Evolutionary conservation across 2,329 filamentous ascomycete species (phyloP).

Genomic region (Aspergillus neoniger): DNA sequence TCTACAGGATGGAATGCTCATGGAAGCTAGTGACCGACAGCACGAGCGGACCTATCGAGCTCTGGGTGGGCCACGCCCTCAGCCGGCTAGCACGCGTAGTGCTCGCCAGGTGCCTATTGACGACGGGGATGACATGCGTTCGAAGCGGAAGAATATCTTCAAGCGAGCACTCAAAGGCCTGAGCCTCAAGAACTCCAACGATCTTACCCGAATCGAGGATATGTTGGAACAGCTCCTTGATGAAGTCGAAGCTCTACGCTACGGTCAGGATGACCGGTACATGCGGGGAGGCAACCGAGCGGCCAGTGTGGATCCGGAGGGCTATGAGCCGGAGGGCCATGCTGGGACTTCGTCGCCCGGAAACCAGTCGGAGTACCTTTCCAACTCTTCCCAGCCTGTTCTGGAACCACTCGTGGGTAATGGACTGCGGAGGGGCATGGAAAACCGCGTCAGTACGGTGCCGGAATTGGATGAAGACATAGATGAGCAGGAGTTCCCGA

Average conservation of each 20-base stretch:
- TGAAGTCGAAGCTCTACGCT: conserved; percentile 84
- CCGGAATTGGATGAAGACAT: conserved; percentile 79
- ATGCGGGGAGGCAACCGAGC: conserved; percentile 31
- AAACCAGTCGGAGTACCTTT: conserved; percentile 74
- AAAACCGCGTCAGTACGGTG: conserved; percentile 87
- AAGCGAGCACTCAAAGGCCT: conserved; percentile 89
- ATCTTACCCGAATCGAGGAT: conserved; percentile 83
- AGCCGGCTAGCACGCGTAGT: conserved; percentile 68
- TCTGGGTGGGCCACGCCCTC: conserved; percentile 82
- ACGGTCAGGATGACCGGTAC: conserved; percentile 48
- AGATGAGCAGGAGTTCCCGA: conserved; percentile 50
- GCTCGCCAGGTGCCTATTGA: conserved; percentile 52
- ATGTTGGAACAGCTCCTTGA: conserved; percentile 90
- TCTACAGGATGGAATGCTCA: conserved; percentile 85
- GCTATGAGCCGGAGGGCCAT: conserved; percentile 82
- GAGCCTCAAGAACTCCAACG: conserved; percentile 81
- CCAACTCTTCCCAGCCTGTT: conserved; percentile 51
- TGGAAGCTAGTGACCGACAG: conserved; percentile 82
- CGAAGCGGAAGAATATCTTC: conserved; percentile 92
- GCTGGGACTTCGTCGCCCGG: conserved; percentile 74
- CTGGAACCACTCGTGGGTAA: conserved; percentile 42
- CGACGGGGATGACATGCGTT: conserved; percentile 60
- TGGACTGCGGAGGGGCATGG: conserved; percentile 59
- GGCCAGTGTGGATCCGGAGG: conserved; percentile 66
- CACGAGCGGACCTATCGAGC: conserved; percentile 83